Conservation (phyloP, 2,329 filamentous ascomycete species). For the Talaromyces marneffei region DNA sequence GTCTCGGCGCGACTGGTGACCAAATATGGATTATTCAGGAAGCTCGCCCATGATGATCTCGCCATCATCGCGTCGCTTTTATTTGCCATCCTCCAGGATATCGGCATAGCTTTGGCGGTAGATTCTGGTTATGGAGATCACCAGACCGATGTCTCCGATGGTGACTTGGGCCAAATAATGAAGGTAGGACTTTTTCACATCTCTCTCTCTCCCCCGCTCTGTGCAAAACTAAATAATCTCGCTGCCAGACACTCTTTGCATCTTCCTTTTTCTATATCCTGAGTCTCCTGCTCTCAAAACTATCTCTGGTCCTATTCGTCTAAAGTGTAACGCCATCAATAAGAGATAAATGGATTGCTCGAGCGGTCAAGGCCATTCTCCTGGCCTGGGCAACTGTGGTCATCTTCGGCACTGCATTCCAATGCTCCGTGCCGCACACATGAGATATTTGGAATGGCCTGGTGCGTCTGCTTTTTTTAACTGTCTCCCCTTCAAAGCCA, state of each 20-base stretch:
- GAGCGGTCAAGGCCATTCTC: conserved; percentile 14
- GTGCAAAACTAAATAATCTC: not conserved
- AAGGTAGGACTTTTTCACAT: conserved; percentile 17
- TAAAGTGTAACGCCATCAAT: conserved; percentile 18
- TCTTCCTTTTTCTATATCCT: conserved; percentile 19
- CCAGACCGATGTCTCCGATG: conserved; percentile 10
- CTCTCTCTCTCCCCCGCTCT: not conserved
- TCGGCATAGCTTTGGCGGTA: conserved; percentile 19
- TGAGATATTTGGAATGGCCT: conserved; percentile 20
- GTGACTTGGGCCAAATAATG: conserved; percentile 18
- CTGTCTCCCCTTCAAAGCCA: not conserved
- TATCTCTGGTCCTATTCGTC: conserved; percentile 22
- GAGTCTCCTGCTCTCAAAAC: conserved; percentile 21
- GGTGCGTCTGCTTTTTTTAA: conserved; percentile 11
- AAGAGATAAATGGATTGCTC: conserved; percentile 18
- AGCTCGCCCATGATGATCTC: conserved; percentile 20
- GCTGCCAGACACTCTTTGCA: conserved; percentile 19
- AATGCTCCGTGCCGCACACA: conserved; percentile 17
- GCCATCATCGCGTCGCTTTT: conserved; percentile 19
- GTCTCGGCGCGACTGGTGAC: conserved; percentile 21
- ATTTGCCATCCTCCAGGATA: conserved; percentile 18
- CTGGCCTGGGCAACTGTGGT: conserved; percentile 16
- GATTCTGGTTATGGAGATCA: conserved; percentile 22
- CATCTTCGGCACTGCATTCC: conserved; percentile 18
- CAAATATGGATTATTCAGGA: conserved; percentile 20